Conservation (phyloP, 768 basidiomycete species). For the Rhodocollybia butyracea region DNA sequence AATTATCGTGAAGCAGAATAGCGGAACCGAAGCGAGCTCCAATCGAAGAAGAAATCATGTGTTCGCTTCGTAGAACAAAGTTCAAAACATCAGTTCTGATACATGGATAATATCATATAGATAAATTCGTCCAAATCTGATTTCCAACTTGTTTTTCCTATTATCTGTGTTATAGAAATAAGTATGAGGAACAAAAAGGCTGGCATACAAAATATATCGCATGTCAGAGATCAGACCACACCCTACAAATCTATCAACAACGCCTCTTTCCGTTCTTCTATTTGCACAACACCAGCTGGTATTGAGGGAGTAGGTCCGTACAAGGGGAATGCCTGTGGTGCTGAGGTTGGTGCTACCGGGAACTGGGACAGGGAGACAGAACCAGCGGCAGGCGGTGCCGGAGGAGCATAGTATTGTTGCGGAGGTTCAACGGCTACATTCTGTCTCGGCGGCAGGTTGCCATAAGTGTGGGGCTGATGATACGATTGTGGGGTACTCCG, state of each 20-base stretch:
- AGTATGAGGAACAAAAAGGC: neutral
- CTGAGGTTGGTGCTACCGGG: constrained; percentile 59
- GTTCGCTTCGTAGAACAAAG: no score
- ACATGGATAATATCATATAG: no score
- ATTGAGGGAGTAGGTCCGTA: constrained; percentile 43
- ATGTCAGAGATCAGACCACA: neutral
- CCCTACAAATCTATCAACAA: constrained; percentile 40
- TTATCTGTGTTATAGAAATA: no score
- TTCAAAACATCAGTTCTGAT: no score
- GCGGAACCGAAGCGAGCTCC: no score
- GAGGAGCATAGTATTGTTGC: constrained; percentile 23
- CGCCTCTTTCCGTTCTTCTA: constrained; percentile 59
- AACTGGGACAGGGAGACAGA: constrained; percentile 49
- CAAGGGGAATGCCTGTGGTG: constrained; percentile 50
- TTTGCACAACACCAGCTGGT: constrained; percentile 45
- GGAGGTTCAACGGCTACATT: constrained; percentile 24
- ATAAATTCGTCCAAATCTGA: no score
- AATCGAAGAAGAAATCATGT: no score
- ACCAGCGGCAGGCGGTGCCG: constrained; percentile 27
- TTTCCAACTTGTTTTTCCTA: no score
- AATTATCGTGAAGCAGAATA: no score
- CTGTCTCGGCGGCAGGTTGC: constrained; percentile 17
- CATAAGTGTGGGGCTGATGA: constrained; percentile 15
- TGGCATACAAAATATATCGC: neutral
- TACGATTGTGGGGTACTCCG: constrained; percentile 11